Evolutionary conservation across 768 basidiomycete species (phyloP), one percentile per base, ranked within the genome.

Genomic region (Calocybe cyanea): DNA sequence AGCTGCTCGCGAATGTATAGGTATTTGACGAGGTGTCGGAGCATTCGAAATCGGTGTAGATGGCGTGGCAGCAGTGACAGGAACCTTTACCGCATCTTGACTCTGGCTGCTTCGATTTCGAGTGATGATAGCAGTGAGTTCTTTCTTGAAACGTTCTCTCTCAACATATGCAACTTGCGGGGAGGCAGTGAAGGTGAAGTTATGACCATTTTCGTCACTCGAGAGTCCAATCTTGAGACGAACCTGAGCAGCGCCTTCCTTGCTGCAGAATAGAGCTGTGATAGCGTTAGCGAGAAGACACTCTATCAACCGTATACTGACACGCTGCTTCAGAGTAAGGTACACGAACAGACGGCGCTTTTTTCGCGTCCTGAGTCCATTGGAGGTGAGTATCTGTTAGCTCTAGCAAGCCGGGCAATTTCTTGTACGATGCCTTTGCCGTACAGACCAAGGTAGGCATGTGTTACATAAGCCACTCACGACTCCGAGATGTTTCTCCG

Each of bases 401-500:
- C 58, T 87, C 77, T 51, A 94, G 78, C 49, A 78, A 67, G 49
- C 91, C 92, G 13, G 75, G 63, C 41, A 75, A 64, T 72, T 93
- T 94, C 70, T 93, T 93, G 81, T 85, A 93, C 49, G 82, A 80
- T 54, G 85, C 85, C 66, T 80, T 82, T 45, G 86, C 87, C 59
- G 80, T 77, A 69, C 80, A 83, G 61, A 80, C 71, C 64, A 72
- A 71, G 63, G 79, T 69, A 74, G 81, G 78, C 83, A 85, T 85
- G 63, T 42, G 53, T 67, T 62, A 64, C 18, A 46, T 64, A 62
- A 64, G 47, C 53, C 50, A 37, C 43, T 14, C 30, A 3, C 31
- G 24, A 25, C 30, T 39, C 44, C 43, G 28, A 35, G 24, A 32
- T 31, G 0, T 30, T 23, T 24, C 35, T 32, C 41, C 34, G 51